These are phyloP conservation scores for Melaleuca quinquenervia DNA, from an alignment of 345 rosid genomes.

Conservation along the genomic window DNA sequence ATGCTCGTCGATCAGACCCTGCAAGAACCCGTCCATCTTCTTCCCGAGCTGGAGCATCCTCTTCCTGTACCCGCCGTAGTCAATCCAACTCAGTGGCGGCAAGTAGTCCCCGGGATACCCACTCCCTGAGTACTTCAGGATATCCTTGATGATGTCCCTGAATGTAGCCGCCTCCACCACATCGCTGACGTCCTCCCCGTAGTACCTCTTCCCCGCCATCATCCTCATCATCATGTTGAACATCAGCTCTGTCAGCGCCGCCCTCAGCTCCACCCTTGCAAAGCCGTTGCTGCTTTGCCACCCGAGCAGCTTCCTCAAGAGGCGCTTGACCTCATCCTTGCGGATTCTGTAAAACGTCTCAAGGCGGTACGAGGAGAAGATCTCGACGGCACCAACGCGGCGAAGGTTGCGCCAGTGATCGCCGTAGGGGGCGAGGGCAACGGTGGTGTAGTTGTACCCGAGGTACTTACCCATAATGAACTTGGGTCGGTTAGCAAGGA, in stretches of 20 bases:
- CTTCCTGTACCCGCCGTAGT: constrained; percentile 8
- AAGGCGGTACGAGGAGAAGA: constrained; percentile 26
- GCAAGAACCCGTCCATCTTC: constrained; percentile 24
- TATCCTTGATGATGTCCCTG: constrained; percentile 24
- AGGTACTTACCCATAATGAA: constrained; percentile 13
- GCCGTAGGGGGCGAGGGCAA: constrained; percentile 21
- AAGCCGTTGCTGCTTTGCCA: not conserved
- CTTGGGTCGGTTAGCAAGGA: constrained; percentile 39
- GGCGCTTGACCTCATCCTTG: constrained; percentile 25
- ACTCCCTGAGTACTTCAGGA: not conserved
- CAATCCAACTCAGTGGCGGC: constrained; percentile 30
- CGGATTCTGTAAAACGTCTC: constrained; percentile 9
- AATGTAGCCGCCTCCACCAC: constrained; percentile 21
- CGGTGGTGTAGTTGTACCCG: constrained; percentile 25
- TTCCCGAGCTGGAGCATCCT: constrained; percentile 1
- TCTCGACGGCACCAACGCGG: constrained; percentile 23
- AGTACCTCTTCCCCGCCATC: constrained; percentile 33
- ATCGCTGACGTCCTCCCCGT: constrained; percentile 16
- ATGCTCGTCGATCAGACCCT: constrained; percentile 33
- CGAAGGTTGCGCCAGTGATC: constrained; percentile 58
- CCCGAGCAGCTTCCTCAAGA: constrained; percentile 12
- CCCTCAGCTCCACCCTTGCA: constrained; percentile 22
- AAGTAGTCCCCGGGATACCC: constrained; percentile 33
- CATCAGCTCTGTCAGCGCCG: constrained; percentile 14
- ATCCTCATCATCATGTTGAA: constrained; percentile 30